Percentiles rank a stretch among this genome's conserved stretches.
Evolutionary conservation across 2,329 filamentous ascomycete genomes (phyloP).

Genomic region (Knufia fluminis): DNA sequence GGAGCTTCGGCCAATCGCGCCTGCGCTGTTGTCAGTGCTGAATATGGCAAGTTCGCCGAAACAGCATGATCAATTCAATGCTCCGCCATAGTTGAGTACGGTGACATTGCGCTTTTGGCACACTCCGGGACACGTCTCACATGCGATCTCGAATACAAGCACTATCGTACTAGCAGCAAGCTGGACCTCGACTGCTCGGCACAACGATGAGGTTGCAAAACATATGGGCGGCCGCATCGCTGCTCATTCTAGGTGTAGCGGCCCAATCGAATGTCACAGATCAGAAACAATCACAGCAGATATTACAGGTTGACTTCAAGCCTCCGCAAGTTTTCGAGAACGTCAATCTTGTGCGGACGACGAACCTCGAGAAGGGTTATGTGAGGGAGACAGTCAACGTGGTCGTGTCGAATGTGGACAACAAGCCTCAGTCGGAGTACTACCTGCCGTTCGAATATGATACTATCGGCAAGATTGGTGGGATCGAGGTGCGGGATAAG

Average conservation of each 20-base stretch:
- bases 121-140: slow-evolving; percentile 6
- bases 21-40: slow-evolving; percentile 10
- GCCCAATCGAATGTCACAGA: slow-evolving; percentile 21
- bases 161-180: neutral
- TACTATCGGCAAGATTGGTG: slow-evolving; percentile 68
- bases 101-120: neutral
- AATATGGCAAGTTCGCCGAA: slow-evolving; percentile 6
- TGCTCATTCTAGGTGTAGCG: slow-evolving; percentile 10
- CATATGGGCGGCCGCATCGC: slow-evolving; percentile 14
- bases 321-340: slow-evolving; percentile 92
- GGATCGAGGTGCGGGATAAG: slow-evolving; percentile 85
- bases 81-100: neutral
- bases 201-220: slow-evolving; percentile 19
- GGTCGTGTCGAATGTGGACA: slow-evolving; percentile 80
- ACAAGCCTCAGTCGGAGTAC: slow-evolving; percentile 75
- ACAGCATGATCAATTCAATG: no score
- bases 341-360: slow-evolving; percentile 76
- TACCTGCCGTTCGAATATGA: slow-evolving; percentile 76
- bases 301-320: slow-evolving; percentile 51
- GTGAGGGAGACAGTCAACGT: slow-evolving; percentile 86
- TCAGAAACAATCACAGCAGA: slow-evolving; percentile 21
- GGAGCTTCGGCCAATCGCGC: slow-evolving; percentile 20
- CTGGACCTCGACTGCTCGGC: neutral
- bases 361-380: slow-evolving; percentile 90
- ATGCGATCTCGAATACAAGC: neutral